These are phyloP conservation scores for Terana coerulea DNA, from an alignment of 768 basidiomycete species.

Conservation along the genomic window DNA sequence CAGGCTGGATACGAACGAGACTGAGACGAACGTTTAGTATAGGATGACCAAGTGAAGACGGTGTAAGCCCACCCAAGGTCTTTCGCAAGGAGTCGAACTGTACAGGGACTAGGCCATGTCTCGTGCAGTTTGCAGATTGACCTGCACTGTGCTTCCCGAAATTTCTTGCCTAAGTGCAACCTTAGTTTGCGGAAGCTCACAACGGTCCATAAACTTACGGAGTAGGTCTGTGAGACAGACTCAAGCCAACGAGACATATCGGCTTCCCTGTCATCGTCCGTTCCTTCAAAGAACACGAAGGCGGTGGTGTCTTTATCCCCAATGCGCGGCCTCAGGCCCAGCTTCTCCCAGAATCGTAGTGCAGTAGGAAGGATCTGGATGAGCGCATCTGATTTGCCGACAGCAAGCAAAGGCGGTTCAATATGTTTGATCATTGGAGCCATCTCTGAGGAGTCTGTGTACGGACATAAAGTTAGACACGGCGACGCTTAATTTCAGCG, in stretches of 20 bases:
- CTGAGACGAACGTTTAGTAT: constrained; percentile 28
- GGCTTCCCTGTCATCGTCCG: constrained; percentile 40
- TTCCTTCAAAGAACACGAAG: constrained; percentile 68
- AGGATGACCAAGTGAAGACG: not conserved
- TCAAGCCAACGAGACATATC: constrained; percentile 60
- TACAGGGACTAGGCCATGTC: constrained; percentile 58
- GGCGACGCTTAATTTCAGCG: not conserved
- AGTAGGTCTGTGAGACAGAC: constrained; percentile 49
- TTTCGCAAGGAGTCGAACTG: constrained; percentile 73
- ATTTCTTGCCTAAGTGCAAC: constrained; percentile 47
- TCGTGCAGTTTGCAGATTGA: constrained; percentile 38
- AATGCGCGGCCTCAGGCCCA: constrained; percentile 65
- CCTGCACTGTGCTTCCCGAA: constrained; percentile 58
- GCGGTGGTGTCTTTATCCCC: constrained; percentile 70
- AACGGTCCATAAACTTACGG: constrained; percentile 48
- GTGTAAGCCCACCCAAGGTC: constrained; percentile 43
- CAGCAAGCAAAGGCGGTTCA: constrained; percentile 55
- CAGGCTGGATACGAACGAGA: constrained; percentile 45
- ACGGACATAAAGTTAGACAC: constrained; percentile 13
- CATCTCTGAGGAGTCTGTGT: not conserved
- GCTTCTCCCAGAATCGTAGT: constrained; percentile 82
- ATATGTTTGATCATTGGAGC: constrained; percentile 22
- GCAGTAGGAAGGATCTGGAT: constrained; percentile 70
- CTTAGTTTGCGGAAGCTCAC: too few species aligned
- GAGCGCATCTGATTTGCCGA: constrained; percentile 64